phyloP scores from a whole-genome alignment of 2,329 filamentous ascomycete genomes.

The Fusarium protoensiforme region DNA sequence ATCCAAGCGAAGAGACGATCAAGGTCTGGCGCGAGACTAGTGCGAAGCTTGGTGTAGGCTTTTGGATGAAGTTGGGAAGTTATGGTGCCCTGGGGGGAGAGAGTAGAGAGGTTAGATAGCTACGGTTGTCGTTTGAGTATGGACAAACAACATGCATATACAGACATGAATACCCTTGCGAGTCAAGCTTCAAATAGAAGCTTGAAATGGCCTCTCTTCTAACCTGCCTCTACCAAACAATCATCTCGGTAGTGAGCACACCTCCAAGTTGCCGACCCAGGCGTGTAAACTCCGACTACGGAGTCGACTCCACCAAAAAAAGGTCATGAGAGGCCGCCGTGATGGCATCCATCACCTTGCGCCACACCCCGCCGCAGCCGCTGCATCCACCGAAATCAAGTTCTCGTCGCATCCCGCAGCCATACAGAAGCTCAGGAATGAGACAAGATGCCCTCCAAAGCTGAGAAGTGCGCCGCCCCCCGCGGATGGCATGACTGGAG shows the following conservation, averaged over 20 bases:
- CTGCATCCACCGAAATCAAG: constrained; percentile 26
- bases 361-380: constrained; percentile 35
- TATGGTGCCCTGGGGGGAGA: not conserved
- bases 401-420: constrained; percentile 21
- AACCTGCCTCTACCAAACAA: not conserved
- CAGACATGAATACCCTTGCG: not conserved
- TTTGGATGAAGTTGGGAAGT: not conserved
- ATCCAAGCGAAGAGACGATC: not conserved
- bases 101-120: not conserved
- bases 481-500: not conserved
- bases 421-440: constrained; percentile 37
- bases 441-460: constrained; percentile 41
- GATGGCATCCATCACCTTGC: constrained; percentile 17
- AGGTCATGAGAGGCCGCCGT: constrained; percentile 14
- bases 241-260: not conserved
- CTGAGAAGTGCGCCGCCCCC: constrained; percentile 35
- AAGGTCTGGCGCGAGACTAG: not conserved
- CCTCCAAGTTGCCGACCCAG: not conserved
- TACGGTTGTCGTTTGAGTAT: not conserved
- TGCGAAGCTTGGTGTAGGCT: not conserved
- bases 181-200: not conserved
- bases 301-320: not conserved
- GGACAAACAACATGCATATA: not conserved
- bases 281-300: not conserved
- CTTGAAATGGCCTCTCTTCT: not conserved